phyloP scores from a whole-genome alignment of 805 yeast species.

The Komagataella pastoris region DNA sequence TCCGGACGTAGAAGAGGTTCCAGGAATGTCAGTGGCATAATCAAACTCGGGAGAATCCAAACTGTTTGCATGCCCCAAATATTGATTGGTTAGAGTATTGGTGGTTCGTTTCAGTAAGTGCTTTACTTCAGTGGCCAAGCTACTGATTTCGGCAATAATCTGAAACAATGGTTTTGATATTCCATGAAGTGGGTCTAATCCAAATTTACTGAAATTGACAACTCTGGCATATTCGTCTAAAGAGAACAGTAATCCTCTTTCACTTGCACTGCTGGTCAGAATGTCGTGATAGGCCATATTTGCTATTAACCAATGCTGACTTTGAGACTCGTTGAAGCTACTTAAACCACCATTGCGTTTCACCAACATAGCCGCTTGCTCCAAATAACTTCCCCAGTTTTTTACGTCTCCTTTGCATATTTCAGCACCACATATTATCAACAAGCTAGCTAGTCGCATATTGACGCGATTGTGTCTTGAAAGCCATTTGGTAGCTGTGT shows the following conservation, averaged over 20 bases:
- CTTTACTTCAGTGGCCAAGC: conserved; percentile 40
- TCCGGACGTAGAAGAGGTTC: not conserved
- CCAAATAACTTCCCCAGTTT: conserved; percentile 58
- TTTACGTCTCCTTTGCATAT: conserved; percentile 73
- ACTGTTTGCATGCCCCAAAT: conserved; percentile 2
- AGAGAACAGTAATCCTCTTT: conserved; percentile 54
- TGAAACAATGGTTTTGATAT: conserved; percentile 57
- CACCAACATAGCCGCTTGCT: conserved; percentile 53
- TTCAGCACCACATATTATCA: conserved; percentile 67
- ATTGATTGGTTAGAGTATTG: conserved; percentile 10
- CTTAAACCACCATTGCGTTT: conserved; percentile 47
- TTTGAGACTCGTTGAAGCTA: conserved; percentile 35
- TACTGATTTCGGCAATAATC: conserved; percentile 54
- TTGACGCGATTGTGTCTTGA: conserved; percentile 19
- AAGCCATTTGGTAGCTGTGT: conserved; percentile 5
- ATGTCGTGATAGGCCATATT: conserved; percentile 77
- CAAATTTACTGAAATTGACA: conserved; percentile 24
- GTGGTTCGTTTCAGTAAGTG: conserved; percentile 17
- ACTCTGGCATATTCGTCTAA: conserved; percentile 44
- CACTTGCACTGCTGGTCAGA: conserved; percentile 44
- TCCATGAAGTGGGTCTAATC: conserved; percentile 62
- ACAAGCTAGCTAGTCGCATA: conserved; percentile 45
- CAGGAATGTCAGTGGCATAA: conserved; percentile 5
- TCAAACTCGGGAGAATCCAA: conserved; percentile 4
- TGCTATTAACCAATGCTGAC: conserved; percentile 59